Base-by-base conservation (phyloP, 179 eudicot genomes). In the Vitellaria paradoxa region DNA sequence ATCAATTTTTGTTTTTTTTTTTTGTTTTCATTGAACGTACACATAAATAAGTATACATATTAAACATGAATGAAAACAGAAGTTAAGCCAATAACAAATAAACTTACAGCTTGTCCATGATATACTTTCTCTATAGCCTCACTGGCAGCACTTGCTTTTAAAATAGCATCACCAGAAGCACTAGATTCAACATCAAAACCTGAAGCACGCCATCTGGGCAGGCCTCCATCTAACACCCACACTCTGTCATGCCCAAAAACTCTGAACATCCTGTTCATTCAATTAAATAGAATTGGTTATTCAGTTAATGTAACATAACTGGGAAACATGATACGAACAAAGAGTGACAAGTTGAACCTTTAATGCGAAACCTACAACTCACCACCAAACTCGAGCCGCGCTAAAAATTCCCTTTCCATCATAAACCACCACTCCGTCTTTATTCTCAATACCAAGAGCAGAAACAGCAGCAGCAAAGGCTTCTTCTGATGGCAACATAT, bases 311-410 rank as follows among this genome's bases (percentile, higher is more conserved):
- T 45, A 20, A 72, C 30, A 71, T 24, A 82, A 73, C 55, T 12
- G 70, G 63, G 81, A 49, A 76, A 72, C 37, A 65, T 23, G 40
- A 68, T 67, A 53, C 12, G 15, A 30, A 17, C 47, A 47, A 68
- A 79, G 42, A 20, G 30, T 42, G 40, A 12, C 75, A 73, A 73
- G 24, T 7, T 42, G 4, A 21, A 72, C 72, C 55, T 66, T 74
- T 69, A 24, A 40, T 57, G 12, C 57, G 23, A 64, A 68, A 65
- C 59, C 65, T 59, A 62, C n/a, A 61, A 80, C 97, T 89, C 77
- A 95, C 99, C 99, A 95, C 99, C 99, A 95, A 85, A 90, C 99
- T 87, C 99, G 95, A 70, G 99, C 93, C 49, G 98, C 93, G 80
- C 99, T 95, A 84, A 91, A 95, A 77, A 93, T 84, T 56, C 99